Conservation (phyloP, 2,329 filamentous ascomycete species). For the Niveomyces coronatus region DNA sequence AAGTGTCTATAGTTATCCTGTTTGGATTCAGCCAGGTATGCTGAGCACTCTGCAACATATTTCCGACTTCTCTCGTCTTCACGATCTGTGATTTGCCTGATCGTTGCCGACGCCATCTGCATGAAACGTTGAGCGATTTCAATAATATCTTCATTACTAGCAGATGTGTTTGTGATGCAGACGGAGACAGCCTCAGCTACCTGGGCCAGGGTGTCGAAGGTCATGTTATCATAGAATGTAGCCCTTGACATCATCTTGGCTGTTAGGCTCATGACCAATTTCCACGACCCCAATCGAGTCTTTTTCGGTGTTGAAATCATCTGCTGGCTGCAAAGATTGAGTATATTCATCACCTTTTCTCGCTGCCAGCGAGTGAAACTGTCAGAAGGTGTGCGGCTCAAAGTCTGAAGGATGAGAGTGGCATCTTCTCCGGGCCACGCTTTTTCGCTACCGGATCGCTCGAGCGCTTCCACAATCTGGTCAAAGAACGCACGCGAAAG, state of each 20-base stretch:
- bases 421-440: slow-evolving; percentile 21
- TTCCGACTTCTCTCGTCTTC: slow-evolving; percentile 31
- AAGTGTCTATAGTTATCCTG: slow-evolving; percentile 13
- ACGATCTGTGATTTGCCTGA: slow-evolving; percentile 35
- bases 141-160: slow-evolving; percentile 16
- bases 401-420: slow-evolving; percentile 20
- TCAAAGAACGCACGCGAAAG: slow-evolving; percentile 23
- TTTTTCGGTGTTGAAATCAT: slow-evolving; percentile 17
- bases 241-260: slow-evolving; percentile 40
- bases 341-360: slow-evolving; percentile 30
- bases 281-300: slow-evolving; percentile 22
- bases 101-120: slow-evolving; percentile 20
- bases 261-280: slow-evolving; percentile 32
- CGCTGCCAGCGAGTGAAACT: slow-evolving; percentile 32
- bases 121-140: slow-evolving; percentile 25
- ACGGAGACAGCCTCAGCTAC: slow-evolving; percentile 22
- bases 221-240: slow-evolving; percentile 39
- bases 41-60: slow-evolving; percentile 25
- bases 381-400: slow-evolving; percentile 27
- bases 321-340: slow-evolving; percentile 19
- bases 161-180: slow-evolving; percentile 15
- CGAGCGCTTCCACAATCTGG: slow-evolving; percentile 20
- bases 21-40: slow-evolving; percentile 9
- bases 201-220: slow-evolving; percentile 26
- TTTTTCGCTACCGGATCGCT: slow-evolving; percentile 20